Evolutionary conservation across 371 early-diverging fungal species (phyloP).

Genomic region (Phascolomyces articulosus): DNA sequence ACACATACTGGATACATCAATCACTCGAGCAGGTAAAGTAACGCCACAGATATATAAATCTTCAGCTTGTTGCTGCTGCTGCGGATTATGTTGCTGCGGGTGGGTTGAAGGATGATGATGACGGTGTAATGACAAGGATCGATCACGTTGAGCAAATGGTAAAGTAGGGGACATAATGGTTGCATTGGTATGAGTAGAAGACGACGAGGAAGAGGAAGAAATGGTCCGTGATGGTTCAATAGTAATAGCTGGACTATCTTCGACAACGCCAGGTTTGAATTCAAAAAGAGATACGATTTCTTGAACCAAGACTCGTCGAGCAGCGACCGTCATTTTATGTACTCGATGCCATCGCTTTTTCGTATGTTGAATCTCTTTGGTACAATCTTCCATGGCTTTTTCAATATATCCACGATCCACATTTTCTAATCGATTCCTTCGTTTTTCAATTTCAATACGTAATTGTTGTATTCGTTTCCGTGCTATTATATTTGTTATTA

Average conservation of each 20-base stretch:
- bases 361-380: slow-evolving; percentile 34
- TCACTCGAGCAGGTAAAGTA: slow-evolving; percentile 38
- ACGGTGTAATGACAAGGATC: neutral
- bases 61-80: slow-evolving; percentile 23
- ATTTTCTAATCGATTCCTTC: slow-evolving; percentile 21
- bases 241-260: slow-evolving; percentile 12
- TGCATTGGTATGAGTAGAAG: neutral
- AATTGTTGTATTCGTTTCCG: slow-evolving; percentile 25
- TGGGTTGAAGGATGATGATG: neutral
- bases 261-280: slow-evolving; percentile 44
- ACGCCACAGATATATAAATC: slow-evolving; percentile 63
- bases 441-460: slow-evolving; percentile 21
- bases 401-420: slow-evolving; percentile 15
- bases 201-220: neutral
- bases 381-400: slow-evolving; percentile 33
- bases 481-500: slow-evolving; percentile 16
- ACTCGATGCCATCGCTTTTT: slow-evolving; percentile 39
- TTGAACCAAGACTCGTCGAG: slow-evolving; percentile 54
- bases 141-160: neutral
- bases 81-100: neutral
- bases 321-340: slow-evolving; percentile 38
- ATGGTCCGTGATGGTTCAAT: neutral
- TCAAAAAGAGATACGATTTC: slow-evolving; percentile 64
- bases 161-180: neutral
- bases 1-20: slow-evolving; percentile 47